These are phyloP conservation scores for Protomyces pachydermus DNA, from an alignment of 1,139 yeast species.

Conservation along the genomic window DNA sequence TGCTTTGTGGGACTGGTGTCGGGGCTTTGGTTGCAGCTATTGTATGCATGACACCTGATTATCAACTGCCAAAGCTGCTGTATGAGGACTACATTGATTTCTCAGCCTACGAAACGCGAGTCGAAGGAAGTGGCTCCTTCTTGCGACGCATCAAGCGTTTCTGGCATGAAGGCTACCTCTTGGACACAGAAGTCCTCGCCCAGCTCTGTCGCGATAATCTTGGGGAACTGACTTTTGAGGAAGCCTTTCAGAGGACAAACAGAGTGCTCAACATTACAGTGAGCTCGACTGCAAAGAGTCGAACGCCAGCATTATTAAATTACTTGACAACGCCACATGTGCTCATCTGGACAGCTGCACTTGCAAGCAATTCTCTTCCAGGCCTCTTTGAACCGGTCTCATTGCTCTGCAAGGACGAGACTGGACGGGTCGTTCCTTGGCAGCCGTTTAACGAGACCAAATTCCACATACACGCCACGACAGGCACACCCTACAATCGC, in stretches of 20 bases:
- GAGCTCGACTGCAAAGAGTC: constrained; percentile 57
- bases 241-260: constrained; percentile 80
- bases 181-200: constrained; percentile 68
- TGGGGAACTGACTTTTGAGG: constrained; percentile 85
- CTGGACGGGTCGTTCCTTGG: constrained; percentile 68
- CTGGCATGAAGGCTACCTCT: constrained; percentile 55
- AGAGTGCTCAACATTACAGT: constrained; percentile 81
- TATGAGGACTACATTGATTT: constrained; percentile 42
- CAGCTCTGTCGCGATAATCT: constrained; percentile 69
- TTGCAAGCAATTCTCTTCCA: constrained; percentile 94
- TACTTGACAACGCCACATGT: constrained; percentile 94
- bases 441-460: constrained; percentile 33
- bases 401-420: constrained; percentile 72
- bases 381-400: constrained; percentile 83
- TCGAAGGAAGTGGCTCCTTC: constrained; percentile 44
- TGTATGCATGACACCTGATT: constrained; percentile 71
- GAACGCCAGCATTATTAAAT: constrained; percentile 71
- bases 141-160: constrained; percentile 52
- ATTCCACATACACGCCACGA: constrained; percentile 44
- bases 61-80: constrained; percentile 48
- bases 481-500: constrained; percentile 83
- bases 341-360: constrained; percentile 91
- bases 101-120: constrained; percentile 45
- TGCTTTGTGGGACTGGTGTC: constrained; percentile 90
- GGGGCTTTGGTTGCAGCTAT: constrained; percentile 93